Conservation (phyloP, 2,329 filamentous ascomycete species). For the Aspergillus pseudoglaucus region DNA sequence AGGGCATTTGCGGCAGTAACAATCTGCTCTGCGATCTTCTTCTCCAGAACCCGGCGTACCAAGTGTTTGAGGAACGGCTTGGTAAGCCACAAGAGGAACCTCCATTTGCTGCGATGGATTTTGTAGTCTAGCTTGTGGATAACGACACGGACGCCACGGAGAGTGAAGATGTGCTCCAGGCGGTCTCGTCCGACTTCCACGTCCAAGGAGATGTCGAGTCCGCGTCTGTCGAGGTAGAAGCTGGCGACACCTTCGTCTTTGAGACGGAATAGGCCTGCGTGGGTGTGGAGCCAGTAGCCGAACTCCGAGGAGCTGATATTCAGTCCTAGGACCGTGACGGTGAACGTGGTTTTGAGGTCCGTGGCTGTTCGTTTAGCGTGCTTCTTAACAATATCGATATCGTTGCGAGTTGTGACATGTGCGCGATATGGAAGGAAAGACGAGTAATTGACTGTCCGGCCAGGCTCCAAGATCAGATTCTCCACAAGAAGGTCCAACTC, state of each 20-base stretch:
- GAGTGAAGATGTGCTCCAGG: constrained; percentile 72
- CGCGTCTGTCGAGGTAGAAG: constrained; percentile 77
- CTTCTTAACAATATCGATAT: constrained; percentile 76
- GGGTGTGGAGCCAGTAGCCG: constrained; percentile 80
- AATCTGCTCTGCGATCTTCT: constrained; percentile 66
- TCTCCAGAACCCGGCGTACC: constrained; percentile 71
- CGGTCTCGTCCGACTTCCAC: constrained; percentile 72
- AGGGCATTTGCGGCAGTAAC: constrained; percentile 62
- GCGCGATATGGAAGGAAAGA: constrained; percentile 86
- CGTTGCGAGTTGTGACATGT: constrained; percentile 75
- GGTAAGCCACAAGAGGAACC: constrained; percentile 71
- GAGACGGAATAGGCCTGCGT: constrained; percentile 66
- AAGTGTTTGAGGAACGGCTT: constrained; percentile 79
- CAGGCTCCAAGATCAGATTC: constrained; percentile 84
- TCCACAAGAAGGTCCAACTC: constrained; percentile 80
- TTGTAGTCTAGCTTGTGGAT: constrained; percentile 84
- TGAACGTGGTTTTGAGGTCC: constrained; percentile 63
- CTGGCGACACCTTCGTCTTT: constrained; percentile 79
- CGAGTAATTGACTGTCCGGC: constrained; percentile 71
- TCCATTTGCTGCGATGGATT: constrained; percentile 63
- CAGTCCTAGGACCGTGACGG: constrained; percentile 72
- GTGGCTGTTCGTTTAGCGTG: constrained; percentile 61
- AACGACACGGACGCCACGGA: constrained; percentile 68
- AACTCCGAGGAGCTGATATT: constrained; percentile 80
- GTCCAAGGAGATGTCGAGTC: constrained; percentile 79